phyloP scores from a whole-genome alignment of 305 asterid species.

The Rubia balearica region DNA sequence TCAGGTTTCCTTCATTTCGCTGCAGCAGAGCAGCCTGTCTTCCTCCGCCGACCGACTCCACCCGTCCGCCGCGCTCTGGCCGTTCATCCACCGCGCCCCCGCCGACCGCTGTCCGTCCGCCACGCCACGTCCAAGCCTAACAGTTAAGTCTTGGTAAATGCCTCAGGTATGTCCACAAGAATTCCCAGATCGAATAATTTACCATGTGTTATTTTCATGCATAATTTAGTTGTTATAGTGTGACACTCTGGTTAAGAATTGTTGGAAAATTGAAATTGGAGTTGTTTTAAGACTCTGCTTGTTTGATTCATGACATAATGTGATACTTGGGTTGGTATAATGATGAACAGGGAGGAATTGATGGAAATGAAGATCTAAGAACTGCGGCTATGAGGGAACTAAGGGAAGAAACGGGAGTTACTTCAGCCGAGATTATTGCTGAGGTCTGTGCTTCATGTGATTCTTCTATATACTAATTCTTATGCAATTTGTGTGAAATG shows the following conservation, averaged over 20 bases:
- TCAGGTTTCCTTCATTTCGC: no score
- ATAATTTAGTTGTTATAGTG: no score
- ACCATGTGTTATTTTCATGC: background rate
- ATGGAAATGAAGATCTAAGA: conserved; percentile 72
- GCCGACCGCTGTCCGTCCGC: no score
- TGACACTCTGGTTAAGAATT: background rate
- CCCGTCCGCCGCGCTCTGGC: no score
- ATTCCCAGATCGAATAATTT: background rate
- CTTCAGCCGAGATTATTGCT: conserved; percentile 69
- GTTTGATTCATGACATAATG: background rate
- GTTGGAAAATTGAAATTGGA: background rate
- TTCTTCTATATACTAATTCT: background rate
- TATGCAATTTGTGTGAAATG: conserved; percentile 12
- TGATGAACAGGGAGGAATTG: conserved; percentile 69
- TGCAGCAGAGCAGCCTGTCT: no score
- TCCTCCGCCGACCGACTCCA: no score
- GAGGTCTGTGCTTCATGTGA: conserved; percentile 38
- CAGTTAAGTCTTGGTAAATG: conserved; percentile 99
- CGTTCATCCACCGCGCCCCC: no score
- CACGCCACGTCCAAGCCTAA: no score
- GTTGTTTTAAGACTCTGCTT: no score
- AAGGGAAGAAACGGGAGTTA: conserved; percentile 93
- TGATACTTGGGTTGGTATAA: conserved; percentile 11
- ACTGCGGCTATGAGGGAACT: conserved; percentile 77
- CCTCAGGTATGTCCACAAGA: conserved; percentile 57